Evolutionary conservation across 495 filamentous ascomycete genomes (phyloP).

Genomic region (Hyaloscypha finlandica): DNA sequence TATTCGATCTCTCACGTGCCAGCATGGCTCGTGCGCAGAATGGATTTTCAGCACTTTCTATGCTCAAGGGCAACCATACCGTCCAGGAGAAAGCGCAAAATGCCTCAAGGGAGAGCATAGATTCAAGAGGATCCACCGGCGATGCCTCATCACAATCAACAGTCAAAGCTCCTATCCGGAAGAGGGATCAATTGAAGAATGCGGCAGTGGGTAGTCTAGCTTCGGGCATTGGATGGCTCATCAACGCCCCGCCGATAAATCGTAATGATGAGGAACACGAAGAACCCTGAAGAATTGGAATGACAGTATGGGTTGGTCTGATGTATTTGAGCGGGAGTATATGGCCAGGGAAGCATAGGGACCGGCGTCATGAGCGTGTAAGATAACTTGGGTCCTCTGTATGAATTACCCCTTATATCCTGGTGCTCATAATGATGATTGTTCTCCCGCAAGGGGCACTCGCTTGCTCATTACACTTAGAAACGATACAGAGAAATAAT

Average conservation of each 20-base stretch:
- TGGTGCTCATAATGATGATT: neutral
- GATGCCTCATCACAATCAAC: neutral
- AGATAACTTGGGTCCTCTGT: neutral
- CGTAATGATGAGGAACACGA: constrained; percentile 8
- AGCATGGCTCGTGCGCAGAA: constrained; percentile 70
- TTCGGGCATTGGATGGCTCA: constrained; percentile 83
- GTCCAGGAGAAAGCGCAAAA: neutral
- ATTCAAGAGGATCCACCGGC: neutral
- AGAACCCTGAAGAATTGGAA: neutral
- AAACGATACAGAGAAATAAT: too few relatives aligned
- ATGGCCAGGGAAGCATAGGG: neutral
- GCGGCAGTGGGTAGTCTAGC: constrained; percentile 71
- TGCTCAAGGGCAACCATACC: constrained; percentile 21
- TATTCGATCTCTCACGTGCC: constrained; percentile 87
- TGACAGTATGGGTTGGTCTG: constrained; percentile 5
- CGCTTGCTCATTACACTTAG: neutral
- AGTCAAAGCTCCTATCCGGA: constrained; percentile 47
- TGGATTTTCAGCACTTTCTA: constrained; percentile 50
- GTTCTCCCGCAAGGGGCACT: neutral
- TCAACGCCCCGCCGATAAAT: constrained; percentile 67
- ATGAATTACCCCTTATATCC: neutral
- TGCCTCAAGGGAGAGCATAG: neutral
- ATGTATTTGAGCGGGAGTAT: constrained; percentile 21
- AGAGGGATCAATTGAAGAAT: constrained; percentile 81
- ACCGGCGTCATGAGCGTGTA: neutral